Base-by-base conservation (phyloP, 2,329 filamentous ascomycete genomes). In the Pseudogymnoascus sp. region DNA sequence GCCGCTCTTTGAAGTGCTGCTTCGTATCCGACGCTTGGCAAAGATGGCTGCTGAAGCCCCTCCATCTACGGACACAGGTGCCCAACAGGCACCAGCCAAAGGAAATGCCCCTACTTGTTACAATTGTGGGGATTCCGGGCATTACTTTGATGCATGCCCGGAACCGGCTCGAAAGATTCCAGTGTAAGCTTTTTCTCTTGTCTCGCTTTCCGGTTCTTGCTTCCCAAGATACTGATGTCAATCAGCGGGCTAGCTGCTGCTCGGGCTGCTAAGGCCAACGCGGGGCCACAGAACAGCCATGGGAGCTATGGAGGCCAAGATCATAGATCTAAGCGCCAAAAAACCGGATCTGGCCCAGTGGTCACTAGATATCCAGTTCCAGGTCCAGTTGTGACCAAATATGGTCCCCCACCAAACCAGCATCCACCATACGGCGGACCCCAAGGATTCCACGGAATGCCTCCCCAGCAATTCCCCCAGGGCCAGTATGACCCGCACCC, bases 131-230 rank as follows among this genome's bases (percentile, higher is more conserved):
- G 70, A 72, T 58, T 71, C 73, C 31, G 78, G 79, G 3, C 82
- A 84, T 68, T 83, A 80, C 75, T 74, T 79, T 11, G 72, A 82
- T 61, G 80, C 79, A 59, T 84, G 81, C 68, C 81, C 80, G 6
- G 78, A 82, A 64, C 76, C 78, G 21, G 80, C 78, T 23, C 73
- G 79, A 65, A 71, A 73, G 66, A 75, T 77, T 52, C 79, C 79
- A 66, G 78, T 77, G 81, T 83, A 77, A 79, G 81, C 78, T 35
- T 59, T 39, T 39, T 60, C 37, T 60, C 52, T 43, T 16, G 35
- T 61, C 16, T 65, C 29, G 31, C 41, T 33, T 63, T 38, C 61
- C 23, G 43, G 39, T 45, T 63, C 33, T 33, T 63, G 39, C 41
- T 61, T n/a, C 29, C 39, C 67, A 60, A 65, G 65, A 58, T 37